Percentiles rank a stretch among this genome's conserved stretches.
Conservation (phyloP, 2,329 filamentous ascomycete species). For the Fusarium sp. region DNA sequence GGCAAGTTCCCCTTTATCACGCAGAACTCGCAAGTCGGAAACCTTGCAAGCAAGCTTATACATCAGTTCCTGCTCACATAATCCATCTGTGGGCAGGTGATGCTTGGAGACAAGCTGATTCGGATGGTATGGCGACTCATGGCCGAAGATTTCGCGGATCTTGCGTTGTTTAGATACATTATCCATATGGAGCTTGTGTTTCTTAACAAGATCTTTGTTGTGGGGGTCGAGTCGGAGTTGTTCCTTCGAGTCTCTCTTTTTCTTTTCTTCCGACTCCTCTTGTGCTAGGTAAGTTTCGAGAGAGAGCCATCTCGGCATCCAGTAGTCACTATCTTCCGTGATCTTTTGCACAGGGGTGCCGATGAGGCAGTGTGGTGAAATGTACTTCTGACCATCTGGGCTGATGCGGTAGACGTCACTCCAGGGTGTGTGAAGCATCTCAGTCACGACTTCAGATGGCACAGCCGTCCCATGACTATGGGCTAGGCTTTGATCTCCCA, state of each 20-base stretch:
- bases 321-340: constrained; percentile 44
- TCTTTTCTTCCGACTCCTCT: constrained; percentile 35
- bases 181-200: constrained; percentile 41
- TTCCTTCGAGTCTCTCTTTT: constrained; percentile 16
- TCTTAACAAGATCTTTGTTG: background rate
- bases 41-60: constrained; percentile 49
- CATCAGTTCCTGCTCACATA: constrained; percentile 49
- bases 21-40: constrained; percentile 43
- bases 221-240: constrained; percentile 2
- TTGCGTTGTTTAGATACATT: constrained; percentile 48
- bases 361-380: constrained; percentile 36
- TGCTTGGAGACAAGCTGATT: constrained; percentile 50
- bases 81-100: constrained; percentile 43
- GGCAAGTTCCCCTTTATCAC: constrained; percentile 34
- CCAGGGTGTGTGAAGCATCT: constrained; percentile 28
- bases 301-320: constrained; percentile 45
- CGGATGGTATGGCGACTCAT: constrained; percentile 44
- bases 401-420: constrained; percentile 33
- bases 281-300: constrained; percentile 42
- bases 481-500: background rate
- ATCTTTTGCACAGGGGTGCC: constrained; percentile 44
- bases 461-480: background rate
- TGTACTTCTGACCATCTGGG: constrained; percentile 37
- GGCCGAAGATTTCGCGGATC: constrained; percentile 48
- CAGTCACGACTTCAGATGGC: background rate